Base-by-base conservation (phyloP, 352 stramenopile genomes). In the Phytophthora multivora region DNA sequence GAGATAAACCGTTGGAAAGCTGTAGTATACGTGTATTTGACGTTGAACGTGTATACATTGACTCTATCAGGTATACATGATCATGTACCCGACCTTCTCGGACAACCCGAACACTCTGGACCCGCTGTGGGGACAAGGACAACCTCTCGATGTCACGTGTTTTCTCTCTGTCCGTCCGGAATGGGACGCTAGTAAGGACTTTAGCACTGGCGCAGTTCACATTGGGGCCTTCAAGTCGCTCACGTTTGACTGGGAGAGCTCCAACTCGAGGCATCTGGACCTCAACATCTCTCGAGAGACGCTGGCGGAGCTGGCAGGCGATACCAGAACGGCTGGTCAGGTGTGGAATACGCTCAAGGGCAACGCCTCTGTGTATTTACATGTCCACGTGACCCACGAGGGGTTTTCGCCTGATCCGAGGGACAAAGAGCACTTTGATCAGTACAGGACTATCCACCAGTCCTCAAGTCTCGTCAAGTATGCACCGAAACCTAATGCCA, bases 81-180 rank as follows among this genome's bases (percentile, higher is more conserved):
- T 93, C 68, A 89, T 91, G 69, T 84, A 88, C 40, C 84, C 84
- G 43, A 69, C 65, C 5, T 93, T 91, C 63, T 59, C 63, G 2
- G 48, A 85, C 45, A 69, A 58, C 49, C 45, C 48, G 6, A 64
- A 75, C 35, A 90, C 78, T 4, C 57, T 93, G 12, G 77, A 90
- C 52, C 80, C 81, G 25, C 59, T 91, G 10, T 93, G 84, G 83
- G 52, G 86, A 53, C 65, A 86, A 64, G 75, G 81, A 19, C 69
- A 90, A 23, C 64, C 68, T 18, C 57, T 93, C 26, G 59, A 83
- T 39, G 78, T 84, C 8, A 69, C 80, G 51, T 86, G 73, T 40
- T 93, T 82, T 54, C 57, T 93, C 16, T 93, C 84, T 12, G 41
- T 64, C 42, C 71, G 73, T 16, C 35, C 48, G 5, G 49, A 77